Percentiles rank a stretch among this genome's conserved stretches.
Evolutionary conservation across 805 yeast species (phyloP).

Genomic region (Sugiyamaella mastotermitis): DNA sequence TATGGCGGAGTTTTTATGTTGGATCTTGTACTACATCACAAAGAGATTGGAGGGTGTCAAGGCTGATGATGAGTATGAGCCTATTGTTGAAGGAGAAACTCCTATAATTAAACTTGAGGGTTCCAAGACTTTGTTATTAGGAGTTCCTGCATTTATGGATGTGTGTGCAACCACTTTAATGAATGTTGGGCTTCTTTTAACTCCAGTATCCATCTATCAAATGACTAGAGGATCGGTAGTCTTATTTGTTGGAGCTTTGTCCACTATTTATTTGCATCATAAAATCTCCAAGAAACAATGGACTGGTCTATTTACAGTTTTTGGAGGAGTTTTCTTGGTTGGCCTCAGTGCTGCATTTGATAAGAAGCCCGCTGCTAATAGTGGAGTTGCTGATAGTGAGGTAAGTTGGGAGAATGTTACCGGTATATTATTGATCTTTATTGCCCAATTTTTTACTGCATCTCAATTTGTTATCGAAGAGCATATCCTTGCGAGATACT

Average conservation of each 20-base stretch:
- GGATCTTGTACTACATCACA: slow-evolving; percentile 35
- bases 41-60: not conserved
- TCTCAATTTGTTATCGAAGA: slow-evolving; percentile 76
- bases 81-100: slow-evolving; percentile 2
- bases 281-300: slow-evolving; percentile 58
- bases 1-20: slow-evolving; percentile 57
- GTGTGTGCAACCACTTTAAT: slow-evolving; percentile 66
- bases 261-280: slow-evolving; percentile 55
- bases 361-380: slow-evolving; percentile 2
- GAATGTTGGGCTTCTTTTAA: slow-evolving; percentile 67
- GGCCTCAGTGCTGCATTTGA: slow-evolving; percentile 59
- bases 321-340: slow-evolving; percentile 63
- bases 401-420: slow-evolving; percentile 28
- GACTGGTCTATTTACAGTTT: slow-evolving; percentile 57
- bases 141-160: slow-evolving; percentile 68
- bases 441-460: slow-evolving; percentile 66
- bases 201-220: slow-evolving; percentile 76
- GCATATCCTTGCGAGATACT: slow-evolving; percentile 47
- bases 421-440: slow-evolving; percentile 53
- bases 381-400: slow-evolving; percentile 2
- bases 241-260: slow-evolving; percentile 66
- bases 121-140: slow-evolving; percentile 32
- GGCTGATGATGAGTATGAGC: slow-evolving; percentile 6
- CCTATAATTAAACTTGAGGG: slow-evolving; percentile 21
- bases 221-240: slow-evolving; percentile 81